These are phyloP conservation scores for Colletotrichum sp. DNA, from an alignment of 2,329 filamentous ascomycete species.

Conservation along the genomic window DNA sequence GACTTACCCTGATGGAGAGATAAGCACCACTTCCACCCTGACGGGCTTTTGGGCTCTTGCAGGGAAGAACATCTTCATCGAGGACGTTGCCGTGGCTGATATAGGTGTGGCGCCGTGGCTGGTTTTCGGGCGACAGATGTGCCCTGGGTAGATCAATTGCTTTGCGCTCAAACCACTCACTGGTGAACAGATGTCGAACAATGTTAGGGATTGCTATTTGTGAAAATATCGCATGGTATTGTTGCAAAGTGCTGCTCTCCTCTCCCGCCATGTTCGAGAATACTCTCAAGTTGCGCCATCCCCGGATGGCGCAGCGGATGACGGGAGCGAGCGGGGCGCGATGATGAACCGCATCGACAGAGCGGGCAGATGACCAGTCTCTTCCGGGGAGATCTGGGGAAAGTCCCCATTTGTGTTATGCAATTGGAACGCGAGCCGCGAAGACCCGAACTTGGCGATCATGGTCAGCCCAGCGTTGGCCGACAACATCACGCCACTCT, in stretches of 20 bases:
- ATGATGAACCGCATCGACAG: background rate
- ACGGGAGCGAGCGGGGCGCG: background rate
- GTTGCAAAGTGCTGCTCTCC: background rate
- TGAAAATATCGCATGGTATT: too few species aligned
- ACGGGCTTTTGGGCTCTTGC: background rate
- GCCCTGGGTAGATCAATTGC: too few species aligned
- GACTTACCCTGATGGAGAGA: background rate
- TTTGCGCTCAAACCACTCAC: too few species aligned
- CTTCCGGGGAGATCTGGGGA: slow-evolving; percentile 13
- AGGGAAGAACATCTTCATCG: background rate
- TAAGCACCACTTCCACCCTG: background rate
- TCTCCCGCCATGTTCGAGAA: background rate
- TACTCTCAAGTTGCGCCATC: background rate
- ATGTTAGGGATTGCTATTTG: accelerated
- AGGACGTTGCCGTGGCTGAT: background rate
- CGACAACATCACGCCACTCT: slow-evolving; percentile 18
- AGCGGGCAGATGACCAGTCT: background rate
- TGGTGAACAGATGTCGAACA: background rate
- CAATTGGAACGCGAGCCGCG: background rate
- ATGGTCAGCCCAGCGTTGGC: slow-evolving; percentile 15
- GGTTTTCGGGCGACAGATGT: background rate
- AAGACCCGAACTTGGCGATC: slow-evolving; percentile 3
- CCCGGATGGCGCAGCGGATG: background rate
- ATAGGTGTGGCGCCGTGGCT: background rate
- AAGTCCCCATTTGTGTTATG: background rate